phyloP scores from a whole-genome alignment of 1,139 yeast genomes.

The Kodamaea sp. region DNA sequence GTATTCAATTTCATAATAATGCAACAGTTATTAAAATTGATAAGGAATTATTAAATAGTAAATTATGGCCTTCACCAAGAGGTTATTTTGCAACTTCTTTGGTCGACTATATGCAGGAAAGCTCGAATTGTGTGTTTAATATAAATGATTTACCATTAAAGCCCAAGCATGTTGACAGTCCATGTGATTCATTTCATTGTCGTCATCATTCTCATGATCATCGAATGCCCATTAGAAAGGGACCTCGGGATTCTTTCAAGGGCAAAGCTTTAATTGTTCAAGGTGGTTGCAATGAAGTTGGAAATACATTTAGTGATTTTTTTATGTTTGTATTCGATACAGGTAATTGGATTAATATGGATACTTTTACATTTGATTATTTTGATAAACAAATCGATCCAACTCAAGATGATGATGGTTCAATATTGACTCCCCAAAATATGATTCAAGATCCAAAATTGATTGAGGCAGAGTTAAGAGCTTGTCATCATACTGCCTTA shows the following conservation, averaged over 20 bases:
- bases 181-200: no score
- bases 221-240: neutral
- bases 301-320: conserved; percentile 32
- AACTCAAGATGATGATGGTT: conserved; percentile 28
- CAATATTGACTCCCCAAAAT: conserved; percentile 20
- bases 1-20: conserved; percentile 19
- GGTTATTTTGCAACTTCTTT: conserved; percentile 40
- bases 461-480: conserved; percentile 41
- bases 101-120: conserved; percentile 21
- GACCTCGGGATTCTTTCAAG: conserved; percentile 19
- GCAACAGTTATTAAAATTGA: conserved; percentile 20
- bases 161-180: neutral
- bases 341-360: conserved; percentile 33
- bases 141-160: neutral
- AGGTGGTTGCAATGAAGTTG: conserved; percentile 39
- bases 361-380: conserved; percentile 38
- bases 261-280: conserved; percentile 35
- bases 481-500: conserved; percentile 42
- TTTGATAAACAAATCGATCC: conserved; percentile 27
- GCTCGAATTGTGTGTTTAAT: conserved; percentile 14
- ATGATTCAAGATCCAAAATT: conserved; percentile 28
- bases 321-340: conserved; percentile 32
- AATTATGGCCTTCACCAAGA: conserved; percentile 35
- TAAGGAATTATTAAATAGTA: conserved; percentile 7
- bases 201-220: no score